Evolutionary conservation across 108 stramenopile species (phyloP).

Genomic region (Nitzschia putrida): DNA sequence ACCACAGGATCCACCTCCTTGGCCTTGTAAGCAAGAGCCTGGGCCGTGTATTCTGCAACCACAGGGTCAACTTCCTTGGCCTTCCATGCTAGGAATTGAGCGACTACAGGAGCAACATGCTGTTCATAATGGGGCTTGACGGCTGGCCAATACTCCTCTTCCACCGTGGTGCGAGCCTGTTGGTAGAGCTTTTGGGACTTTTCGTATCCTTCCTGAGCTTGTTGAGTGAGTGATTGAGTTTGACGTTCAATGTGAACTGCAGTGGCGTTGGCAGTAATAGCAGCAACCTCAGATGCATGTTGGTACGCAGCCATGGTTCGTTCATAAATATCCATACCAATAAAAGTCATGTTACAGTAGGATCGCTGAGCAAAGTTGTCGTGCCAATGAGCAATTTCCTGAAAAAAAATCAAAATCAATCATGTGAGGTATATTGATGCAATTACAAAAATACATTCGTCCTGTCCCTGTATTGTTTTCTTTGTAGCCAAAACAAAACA

Average conservation of each 20-base stretch:
- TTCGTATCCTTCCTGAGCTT: not conserved
- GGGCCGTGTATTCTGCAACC: not conserved
- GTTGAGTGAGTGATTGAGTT: not conserved
- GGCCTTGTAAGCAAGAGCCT: slow-evolving; percentile 1
- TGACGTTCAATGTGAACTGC: not conserved
- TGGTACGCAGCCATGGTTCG: not conserved
- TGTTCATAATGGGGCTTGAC: slow-evolving; percentile 13
- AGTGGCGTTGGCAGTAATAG: not conserved
- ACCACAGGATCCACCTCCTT: slow-evolving; percentile 19
- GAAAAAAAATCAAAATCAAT: not conserved
- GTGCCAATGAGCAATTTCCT: slow-evolving; percentile 30
- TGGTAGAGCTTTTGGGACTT: not conserved
- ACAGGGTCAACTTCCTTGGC: not conserved
- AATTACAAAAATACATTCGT: too few species aligned
- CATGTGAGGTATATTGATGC: too few species aligned
- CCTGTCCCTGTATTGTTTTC: too few species aligned
- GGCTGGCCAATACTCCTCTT: slow-evolving; percentile 6
- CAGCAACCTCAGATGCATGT: slow-evolving; percentile 1
- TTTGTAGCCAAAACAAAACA: too few species aligned
- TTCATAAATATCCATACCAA: slow-evolving; percentile 29
- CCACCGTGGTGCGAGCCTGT: not conserved
- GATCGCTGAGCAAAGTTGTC: slow-evolving; percentile 5
- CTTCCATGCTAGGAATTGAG: slow-evolving; percentile 5
- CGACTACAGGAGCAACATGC: slow-evolving; percentile 14
- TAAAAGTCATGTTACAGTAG: slow-evolving; percentile 38